Evolutionary conservation across 208 protist genomes (phyloP).

Genomic region (Acanthamoeba polyphaga): DNA sequence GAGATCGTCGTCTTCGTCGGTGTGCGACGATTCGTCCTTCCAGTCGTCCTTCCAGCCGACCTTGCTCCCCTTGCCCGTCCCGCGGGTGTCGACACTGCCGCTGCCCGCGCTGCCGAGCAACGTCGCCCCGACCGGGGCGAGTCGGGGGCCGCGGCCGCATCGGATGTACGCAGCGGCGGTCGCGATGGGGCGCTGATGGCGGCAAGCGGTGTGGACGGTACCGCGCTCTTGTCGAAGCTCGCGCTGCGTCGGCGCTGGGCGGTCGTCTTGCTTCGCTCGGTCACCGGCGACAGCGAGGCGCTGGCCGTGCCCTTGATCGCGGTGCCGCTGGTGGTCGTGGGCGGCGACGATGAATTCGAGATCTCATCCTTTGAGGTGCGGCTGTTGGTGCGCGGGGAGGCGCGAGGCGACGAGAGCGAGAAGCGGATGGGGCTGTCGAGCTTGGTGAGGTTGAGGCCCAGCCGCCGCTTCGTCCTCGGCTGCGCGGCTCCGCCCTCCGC

Average conservation of each 20-base stretch:
- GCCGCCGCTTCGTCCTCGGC: neutral
- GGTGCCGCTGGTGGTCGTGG: too few species aligned
- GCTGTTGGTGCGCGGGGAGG: neutral
- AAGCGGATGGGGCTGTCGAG: slow-evolving; percentile 1
- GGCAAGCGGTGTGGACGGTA: neutral
- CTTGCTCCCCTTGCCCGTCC: neutral
- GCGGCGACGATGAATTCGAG: neutral
- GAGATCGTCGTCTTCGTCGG: slow-evolving; percentile 39
- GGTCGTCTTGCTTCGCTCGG: neutral
- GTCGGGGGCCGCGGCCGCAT: neutral
- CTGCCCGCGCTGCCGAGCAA: neutral
- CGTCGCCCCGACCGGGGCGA: neutral
- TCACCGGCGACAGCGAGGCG: neutral
- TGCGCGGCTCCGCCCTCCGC: neutral
- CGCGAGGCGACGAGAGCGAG: neutral
- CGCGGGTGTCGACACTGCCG: neutral
- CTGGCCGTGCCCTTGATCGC: neutral
- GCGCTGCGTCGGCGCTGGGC: neutral
- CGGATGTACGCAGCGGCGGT: neutral
- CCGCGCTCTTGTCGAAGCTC: neutral
- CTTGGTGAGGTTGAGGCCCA: slow-evolving; percentile 23
- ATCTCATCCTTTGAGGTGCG: neutral
- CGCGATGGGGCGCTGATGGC: neutral
- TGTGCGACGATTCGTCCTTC: neutral
- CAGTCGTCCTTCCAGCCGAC: neutral